Conservation (phyloP, 352 stramenopile species). For the Pythium plurisporium region DNA sequence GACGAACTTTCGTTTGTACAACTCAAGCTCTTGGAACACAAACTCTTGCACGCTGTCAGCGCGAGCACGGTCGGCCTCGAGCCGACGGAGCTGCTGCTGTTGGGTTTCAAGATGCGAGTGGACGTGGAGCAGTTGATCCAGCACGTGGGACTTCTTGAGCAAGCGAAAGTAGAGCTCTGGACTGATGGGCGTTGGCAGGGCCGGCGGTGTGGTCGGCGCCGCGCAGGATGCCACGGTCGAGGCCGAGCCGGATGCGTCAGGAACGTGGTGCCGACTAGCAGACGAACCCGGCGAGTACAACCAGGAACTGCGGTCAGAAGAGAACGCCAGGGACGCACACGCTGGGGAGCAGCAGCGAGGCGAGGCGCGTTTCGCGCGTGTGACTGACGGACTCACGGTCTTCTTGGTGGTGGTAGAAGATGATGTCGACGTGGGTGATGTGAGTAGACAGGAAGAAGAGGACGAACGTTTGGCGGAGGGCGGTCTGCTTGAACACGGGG, state of each 20-base stretch:
- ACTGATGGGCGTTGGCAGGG: constrained; percentile 27
- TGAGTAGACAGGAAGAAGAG: constrained; percentile 3
- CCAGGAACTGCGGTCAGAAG: constrained; percentile 6
- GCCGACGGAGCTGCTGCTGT: constrained; percentile 36
- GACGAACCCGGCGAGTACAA: background rate
- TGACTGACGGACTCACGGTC: background rate
- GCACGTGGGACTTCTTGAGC: constrained; percentile 62
- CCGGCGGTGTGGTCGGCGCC: background rate
- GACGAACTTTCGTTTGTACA: constrained; percentile 45
- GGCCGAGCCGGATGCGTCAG: too few species aligned
- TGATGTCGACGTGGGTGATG: constrained; percentile 2
- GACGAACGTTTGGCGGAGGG: background rate
- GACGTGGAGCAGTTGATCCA: constrained; percentile 47
- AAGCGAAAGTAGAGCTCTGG: constrained; percentile 61
- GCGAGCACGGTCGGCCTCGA: constrained; percentile 44
- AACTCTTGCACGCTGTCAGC: constrained; percentile 45
- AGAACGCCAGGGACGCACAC: background rate
- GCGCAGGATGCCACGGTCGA: background rate
- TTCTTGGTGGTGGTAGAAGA: background rate
- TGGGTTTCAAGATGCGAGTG: constrained; percentile 35
- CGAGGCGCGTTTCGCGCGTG: background rate
- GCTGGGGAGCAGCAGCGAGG: constrained; percentile 10
- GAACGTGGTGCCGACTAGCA: background rate
- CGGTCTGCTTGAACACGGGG: background rate
- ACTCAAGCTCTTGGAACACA: constrained; percentile 48